Percentiles rank a stretch among this genome's conserved stretches.
phyloP scores from a whole-genome alignment of 805 yeast genomes.

The Kodamaea kakaduensis region DNA sequence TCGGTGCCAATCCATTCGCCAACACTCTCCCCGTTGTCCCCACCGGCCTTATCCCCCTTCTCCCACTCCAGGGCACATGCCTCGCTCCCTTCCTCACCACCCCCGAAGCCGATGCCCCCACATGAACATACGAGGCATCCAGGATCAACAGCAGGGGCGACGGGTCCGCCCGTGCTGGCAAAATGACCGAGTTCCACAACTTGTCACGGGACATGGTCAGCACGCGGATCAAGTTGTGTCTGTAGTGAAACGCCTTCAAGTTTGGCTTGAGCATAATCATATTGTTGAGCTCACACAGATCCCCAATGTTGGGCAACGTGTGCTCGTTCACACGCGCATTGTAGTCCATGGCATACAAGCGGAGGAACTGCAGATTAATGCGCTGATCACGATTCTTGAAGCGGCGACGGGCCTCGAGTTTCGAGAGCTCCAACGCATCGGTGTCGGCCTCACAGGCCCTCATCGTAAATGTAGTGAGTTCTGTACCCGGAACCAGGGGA shows the following conservation, averaged over 20 bases:
- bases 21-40: constrained; percentile 22
- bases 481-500: constrained; percentile 7
- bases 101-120: constrained; percentile 15
- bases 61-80: constrained; percentile 11
- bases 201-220: constrained; percentile 45
- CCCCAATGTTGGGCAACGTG: constrained; percentile 24
- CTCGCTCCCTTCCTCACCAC: constrained; percentile 9
- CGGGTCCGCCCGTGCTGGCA: constrained; percentile 48
- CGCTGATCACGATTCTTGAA: constrained; percentile 43
- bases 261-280: constrained; percentile 13
- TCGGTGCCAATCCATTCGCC: constrained; percentile 33
- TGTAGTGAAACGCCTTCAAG: constrained; percentile 25
- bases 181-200: constrained; percentile 50
- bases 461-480: constrained; percentile 12
- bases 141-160: constrained; percentile 14
- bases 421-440: constrained; percentile 7
- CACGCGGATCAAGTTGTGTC: constrained; percentile 27
- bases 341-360: constrained; percentile 48
- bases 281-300: constrained; percentile 13
- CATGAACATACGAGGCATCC: constrained; percentile 17
- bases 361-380: constrained; percentile 46
- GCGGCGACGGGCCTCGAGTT: constrained; percentile 10
- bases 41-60: constrained; percentile 28
- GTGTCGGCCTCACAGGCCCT: constrained; percentile 4
- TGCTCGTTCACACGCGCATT: constrained; percentile 28